Evolutionary conservation across 768 basidiomycete genomes (phyloP), one percentile per base, ranked within the genome.

Genomic region (Leucocoprinus birnbaumii): DNA sequence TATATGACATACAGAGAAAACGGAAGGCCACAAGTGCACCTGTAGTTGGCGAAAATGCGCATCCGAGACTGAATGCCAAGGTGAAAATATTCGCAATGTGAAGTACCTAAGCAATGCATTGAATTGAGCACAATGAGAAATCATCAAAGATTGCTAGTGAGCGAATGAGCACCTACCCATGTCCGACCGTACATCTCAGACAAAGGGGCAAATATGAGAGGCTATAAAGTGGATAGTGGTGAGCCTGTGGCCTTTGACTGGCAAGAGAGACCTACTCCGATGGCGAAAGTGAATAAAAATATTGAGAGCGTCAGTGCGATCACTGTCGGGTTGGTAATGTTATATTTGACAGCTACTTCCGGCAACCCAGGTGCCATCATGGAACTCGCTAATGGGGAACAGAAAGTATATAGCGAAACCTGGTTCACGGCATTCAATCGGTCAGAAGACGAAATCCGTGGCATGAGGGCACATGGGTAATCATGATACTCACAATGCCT

Each of bases 341-440:
- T 63, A 58, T 80, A 87, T 63, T 73, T 78, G 5, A 51, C 22
- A 0, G 80, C 85, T 6, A 88, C 68, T 37, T 81, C 74, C 13
- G 80, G 80, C 13, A 89, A 74, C 41, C 80, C 85, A 48, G 87
- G 86, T 0, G 86, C 86, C 83, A 90, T 86, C 83, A 88, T 89
- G 11, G 86, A 73, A 53, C 63, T 72, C 0, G 75, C 68, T 14
- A 77, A 60, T 2, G 76, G 77, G 6, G 75, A 66, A 21, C 80
- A 69, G 49, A 87, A 82, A 0, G 84, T 83, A 60, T 86, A 87
- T 22, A 82, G 63, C 0, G 84, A 83, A 7, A 86, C 77, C 84
- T 85, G 24, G n/a, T n/a, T 35, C 34, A 35, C 6, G 34, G 14
- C 14, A 6, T 14, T 7, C 7, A 35, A 14, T 35, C 34, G 14